phyloP scores from a whole-genome alignment of 2,329 filamentous ascomycete genomes.

The Apiospora rasikravindrae region DNA sequence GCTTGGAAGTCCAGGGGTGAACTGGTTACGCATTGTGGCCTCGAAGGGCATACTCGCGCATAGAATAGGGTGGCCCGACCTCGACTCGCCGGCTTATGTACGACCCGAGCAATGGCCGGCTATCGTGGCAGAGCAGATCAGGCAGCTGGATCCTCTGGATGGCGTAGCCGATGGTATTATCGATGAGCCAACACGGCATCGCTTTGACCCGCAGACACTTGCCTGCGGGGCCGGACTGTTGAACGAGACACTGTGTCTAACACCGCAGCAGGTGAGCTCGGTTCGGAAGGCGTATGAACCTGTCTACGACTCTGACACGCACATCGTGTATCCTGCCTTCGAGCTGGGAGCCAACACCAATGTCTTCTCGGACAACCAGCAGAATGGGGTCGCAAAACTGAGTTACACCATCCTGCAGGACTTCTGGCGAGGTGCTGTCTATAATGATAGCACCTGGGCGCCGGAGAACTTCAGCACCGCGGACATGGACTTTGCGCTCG shows the following conservation, averaged over 20 bases:
- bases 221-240: slow-evolving; percentile 26
- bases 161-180: slow-evolving; percentile 48
- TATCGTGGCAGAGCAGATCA: slow-evolving; percentile 43
- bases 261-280: slow-evolving; percentile 26
- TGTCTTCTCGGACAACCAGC: slow-evolving; percentile 29
- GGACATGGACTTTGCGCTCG: slow-evolving; percentile 28
- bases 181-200: slow-evolving; percentile 43
- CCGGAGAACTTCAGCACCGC: slow-evolving; percentile 24
- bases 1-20: slow-evolving; percentile 45
- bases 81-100: slow-evolving; percentile 45
- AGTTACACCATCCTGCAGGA: slow-evolving; percentile 29
- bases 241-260: slow-evolving; percentile 26
- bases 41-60: slow-evolving; percentile 50
- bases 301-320: slow-evolving; percentile 21
- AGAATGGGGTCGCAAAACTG: slow-evolving; percentile 20
- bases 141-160: slow-evolving; percentile 48
- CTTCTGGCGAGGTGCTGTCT: slow-evolving; percentile 30
- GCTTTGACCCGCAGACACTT: slow-evolving; percentile 35
- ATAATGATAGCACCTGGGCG: slow-evolving; percentile 27
- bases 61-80: slow-evolving; percentile 46
- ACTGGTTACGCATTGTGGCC: slow-evolving; percentile 30
- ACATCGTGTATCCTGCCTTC: slow-evolving; percentile 29
- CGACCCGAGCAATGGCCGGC: slow-evolving; percentile 45
- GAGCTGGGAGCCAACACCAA: slow-evolving; percentile 26
- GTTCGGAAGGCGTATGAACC: slow-evolving; percentile 28